Base-by-base conservation (phyloP, 805 yeast genomes). In the Debaryomyces hansenii region DNA sequence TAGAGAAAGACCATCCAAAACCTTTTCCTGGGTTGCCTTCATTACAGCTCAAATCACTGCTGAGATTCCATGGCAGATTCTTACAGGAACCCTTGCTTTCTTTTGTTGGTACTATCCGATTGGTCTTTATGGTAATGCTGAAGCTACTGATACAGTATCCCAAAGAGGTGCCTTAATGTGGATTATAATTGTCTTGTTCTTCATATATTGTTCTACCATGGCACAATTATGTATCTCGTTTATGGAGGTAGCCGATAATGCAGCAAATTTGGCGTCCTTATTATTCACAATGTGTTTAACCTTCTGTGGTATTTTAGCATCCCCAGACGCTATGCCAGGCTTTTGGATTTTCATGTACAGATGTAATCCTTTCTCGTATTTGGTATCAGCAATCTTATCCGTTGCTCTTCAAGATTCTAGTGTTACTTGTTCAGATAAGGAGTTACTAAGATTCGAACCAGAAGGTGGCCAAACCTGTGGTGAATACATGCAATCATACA, bases 271-370 rank as follows among this genome's bases (percentile, higher is more conserved):
- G 46, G 77, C 80, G 1, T 69, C 78, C 32, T 57, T 85, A 55
- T 58, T 83, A 50, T 84, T 82, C 64, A 80, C 86, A 2, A 66
- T 84, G 74, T 71, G 81, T 34, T 69, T 87, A 67, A 77, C 79
- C 45, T 85, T 87, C 79, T 85, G 90, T 75, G 96, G 96, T 75
- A 88, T 85, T 37, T 69, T 87, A 69, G 82, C 79, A 12, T 70
- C 79, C 20, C 78, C 82, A 37, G 59, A 70, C 15, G 69, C 64
- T 28, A 49, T 69, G 70, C 87, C 87, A 27, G 82, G 89, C n/a
- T 87, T 87, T 74, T 84, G 72, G 72, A 57, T 63, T 36, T 67
- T 67, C 54, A 64, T 67, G 67, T 67, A 67, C 62, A 52, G 69
- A 44, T 54, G 52, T 37, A 66, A 63, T 50, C 72, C 72, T 12